Base-by-base conservation (phyloP, 1,284 basidiomycete genomes). In the Bondarzewia mesenterica region DNA sequence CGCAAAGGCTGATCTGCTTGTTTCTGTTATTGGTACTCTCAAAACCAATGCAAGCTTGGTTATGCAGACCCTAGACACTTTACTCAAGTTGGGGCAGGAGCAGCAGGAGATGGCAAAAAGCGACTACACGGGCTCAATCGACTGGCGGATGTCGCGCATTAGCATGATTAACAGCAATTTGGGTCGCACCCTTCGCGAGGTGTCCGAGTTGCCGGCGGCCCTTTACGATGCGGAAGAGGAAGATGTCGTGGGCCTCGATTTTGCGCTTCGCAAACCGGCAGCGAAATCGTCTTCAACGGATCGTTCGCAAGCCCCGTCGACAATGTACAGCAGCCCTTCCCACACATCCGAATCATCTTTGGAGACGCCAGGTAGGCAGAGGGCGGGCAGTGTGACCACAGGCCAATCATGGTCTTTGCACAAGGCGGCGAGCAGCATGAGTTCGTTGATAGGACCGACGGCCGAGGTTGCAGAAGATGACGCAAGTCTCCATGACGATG, bases 121-220 rank as follows among this genome's bases (percentile, higher is more conserved):
- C 43, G 81, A 85, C 50, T 86, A 86, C 62, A 77, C 70, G 45
- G 79, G 75, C 5, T 84, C 85, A 2, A 86, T 87, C 47, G 80
- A 85, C 49, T 79, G 82, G 79, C 73, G 85, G 22, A 75, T 80
- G 65, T 85, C 83, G 14, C 77, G 82, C 12, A 64, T 84, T 48
- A 83, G 82, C 58, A 68, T 12, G 16, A n/a, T 46, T 12, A 50
- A 56, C 42, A 46, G 27, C 38, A 52, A 32, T 21, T 39, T 56
- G 5, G 50, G 44, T 27, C 53, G 44, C 23, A 47, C 48, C 23
- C 42, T 55, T 32, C 42, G 42, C 16, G 54, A 63, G 16, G 61
- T 65, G 58, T 66, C 68, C 35, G 59, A 60, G 15, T 58, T 62
- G 44, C 63, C 69, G 5, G 68, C 70, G 10, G 69, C 47, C 1